Percentiles rank a stretch among this genome's conserved stretches.
phyloP scores from a whole-genome alignment of 768 basidiomycete genomes.

The Amylocystis lapponica region DNA sequence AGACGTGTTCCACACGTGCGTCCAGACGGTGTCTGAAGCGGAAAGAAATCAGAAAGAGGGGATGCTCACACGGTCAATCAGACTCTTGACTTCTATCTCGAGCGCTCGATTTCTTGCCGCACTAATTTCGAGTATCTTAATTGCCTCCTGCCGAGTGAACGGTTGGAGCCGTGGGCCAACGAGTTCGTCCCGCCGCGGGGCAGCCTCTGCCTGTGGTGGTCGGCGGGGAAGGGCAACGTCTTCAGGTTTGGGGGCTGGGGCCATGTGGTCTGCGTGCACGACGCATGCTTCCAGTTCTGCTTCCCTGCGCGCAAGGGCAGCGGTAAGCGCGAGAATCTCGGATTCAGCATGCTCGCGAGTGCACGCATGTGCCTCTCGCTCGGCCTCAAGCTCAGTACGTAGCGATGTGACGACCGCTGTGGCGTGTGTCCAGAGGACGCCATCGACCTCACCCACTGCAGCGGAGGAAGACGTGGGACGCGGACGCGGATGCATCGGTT shows the following conservation, averaged over 20 bases:
- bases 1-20: too few species aligned
- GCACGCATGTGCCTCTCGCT: conserved; percentile 37
- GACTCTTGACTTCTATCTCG: conserved; percentile 37
- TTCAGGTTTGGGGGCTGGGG: neutral
- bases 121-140: conserved; percentile 34
- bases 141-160: conserved; percentile 28
- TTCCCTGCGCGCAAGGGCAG: conserved; percentile 52
- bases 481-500: neutral
- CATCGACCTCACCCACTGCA: neutral
- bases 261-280: conserved; percentile 6
- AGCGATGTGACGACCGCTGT: conserved; percentile 35
- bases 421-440: conserved; percentile 37
- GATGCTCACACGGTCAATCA: conserved; percentile 31
- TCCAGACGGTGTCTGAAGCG: too few species aligned
- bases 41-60: neutral
- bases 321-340: conserved; percentile 41
- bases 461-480: neutral
- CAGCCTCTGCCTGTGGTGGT: too few species aligned
- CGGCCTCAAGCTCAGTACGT: conserved; percentile 37
- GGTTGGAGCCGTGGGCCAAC: conserved; percentile 1
- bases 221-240: too few species aligned
- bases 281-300: conserved; percentile 42
- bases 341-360: conserved; percentile 35
- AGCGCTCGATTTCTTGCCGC: conserved; percentile 36
- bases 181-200: neutral